Conservation (phyloP, 306 rosid species). For the Medicago truncatula region DNA sequence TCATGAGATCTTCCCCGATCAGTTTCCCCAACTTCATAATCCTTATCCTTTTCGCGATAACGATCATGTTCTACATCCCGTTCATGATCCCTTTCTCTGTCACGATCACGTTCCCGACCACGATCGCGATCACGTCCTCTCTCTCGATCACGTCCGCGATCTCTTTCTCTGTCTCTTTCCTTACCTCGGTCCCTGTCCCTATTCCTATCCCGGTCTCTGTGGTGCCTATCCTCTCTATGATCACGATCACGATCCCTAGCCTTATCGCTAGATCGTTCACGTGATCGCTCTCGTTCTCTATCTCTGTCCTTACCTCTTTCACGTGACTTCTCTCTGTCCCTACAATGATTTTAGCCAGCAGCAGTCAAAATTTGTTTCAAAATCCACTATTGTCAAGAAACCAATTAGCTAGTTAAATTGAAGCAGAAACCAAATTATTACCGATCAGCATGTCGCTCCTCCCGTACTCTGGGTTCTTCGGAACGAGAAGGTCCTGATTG, state of each 20-base stretch:
- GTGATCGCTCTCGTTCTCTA: conserved; percentile 70
- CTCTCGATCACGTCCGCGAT: conserved; percentile 77
- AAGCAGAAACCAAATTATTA: conserved; percentile 43
- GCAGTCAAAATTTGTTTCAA: conserved; percentile 27
- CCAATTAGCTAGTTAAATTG: conserved; percentile 2
- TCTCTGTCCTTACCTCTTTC: conserved; percentile 90
- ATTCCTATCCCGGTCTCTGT: conserved; percentile 58
- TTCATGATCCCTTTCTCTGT: conserved; percentile 59
- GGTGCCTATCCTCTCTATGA: conserved; percentile 85
- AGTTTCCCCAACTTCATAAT: conserved; percentile 69
- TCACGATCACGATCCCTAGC: conserved; percentile 69
- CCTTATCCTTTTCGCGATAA: conserved; percentile 77
- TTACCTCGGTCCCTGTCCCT: conserved; percentile 62
- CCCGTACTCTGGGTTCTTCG: conserved; percentile 92
- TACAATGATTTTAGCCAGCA: conserved; percentile 45
- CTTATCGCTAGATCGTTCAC: conserved; percentile 77
- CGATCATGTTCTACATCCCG: conserved; percentile 63
- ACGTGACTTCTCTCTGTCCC: conserved; percentile 91
- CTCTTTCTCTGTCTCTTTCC: conserved; percentile 77
- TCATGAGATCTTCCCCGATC: conserved; percentile 79
- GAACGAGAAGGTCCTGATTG: conserved; percentile 83
- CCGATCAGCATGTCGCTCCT: conserved; percentile 82
- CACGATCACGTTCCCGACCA: conserved; percentile 66
- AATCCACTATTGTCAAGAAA: background rate
- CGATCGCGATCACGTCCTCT: conserved; percentile 71